Percentiles rank a stretch among this genome's conserved stretches.
phyloP scores from a whole-genome alignment of 2,329 filamentous ascomycete species.

The Mariannaea sp. region DNA sequence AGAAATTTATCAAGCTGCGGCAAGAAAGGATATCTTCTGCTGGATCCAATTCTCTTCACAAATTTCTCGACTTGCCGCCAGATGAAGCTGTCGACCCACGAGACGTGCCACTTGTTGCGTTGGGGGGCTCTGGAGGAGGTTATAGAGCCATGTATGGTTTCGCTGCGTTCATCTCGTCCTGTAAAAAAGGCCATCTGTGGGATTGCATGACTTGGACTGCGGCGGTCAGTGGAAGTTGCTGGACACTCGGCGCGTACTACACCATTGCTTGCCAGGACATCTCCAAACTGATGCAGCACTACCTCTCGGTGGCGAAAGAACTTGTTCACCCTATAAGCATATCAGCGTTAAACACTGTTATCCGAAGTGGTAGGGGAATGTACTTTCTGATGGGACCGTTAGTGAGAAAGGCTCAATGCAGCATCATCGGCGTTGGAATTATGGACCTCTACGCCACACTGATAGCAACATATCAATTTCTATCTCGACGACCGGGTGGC shows the following conservation, averaged over 20 bases:
- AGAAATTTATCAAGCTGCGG: slow-evolving; percentile 21
- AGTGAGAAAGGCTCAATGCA: slow-evolving; percentile 31
- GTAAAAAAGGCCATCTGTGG: slow-evolving; percentile 25
- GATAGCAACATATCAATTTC: slow-evolving; percentile 25
- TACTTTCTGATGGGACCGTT: slow-evolving; percentile 31
- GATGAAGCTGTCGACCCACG: slow-evolving; percentile 19
- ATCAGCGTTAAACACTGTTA: slow-evolving; percentile 19
- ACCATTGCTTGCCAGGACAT: slow-evolving; percentile 30
- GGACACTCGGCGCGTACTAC: slow-evolving; percentile 32
- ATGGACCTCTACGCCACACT: slow-evolving; percentile 35
- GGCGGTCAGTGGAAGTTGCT: slow-evolving; percentile 34
- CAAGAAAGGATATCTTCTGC: slow-evolving; percentile 21
- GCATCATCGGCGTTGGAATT: slow-evolving; percentile 30
- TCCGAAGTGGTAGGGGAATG: slow-evolving; percentile 24
- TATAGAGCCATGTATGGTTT: slow-evolving; percentile 37
- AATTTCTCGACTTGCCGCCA: slow-evolving; percentile 13
- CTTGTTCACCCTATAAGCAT: slow-evolving; percentile 31
- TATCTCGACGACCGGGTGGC: slow-evolving; percentile 19
- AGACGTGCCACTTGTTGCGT: slow-evolving; percentile 30
- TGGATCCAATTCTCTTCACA: slow-evolving; percentile 18
- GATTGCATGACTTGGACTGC: slow-evolving; percentile 33
- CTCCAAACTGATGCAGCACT: slow-evolving; percentile 21
- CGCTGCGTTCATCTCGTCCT: slow-evolving; percentile 21
- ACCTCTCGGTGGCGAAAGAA: slow-evolving; percentile 27
- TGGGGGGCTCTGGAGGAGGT: slow-evolving; percentile 30